Percentiles rank a stretch among this genome's conserved stretches.
These are phyloP conservation scores for Uronychia setigera DNA, from an alignment of 73 alveolate genomes.

Conservation along the genomic window DNA sequence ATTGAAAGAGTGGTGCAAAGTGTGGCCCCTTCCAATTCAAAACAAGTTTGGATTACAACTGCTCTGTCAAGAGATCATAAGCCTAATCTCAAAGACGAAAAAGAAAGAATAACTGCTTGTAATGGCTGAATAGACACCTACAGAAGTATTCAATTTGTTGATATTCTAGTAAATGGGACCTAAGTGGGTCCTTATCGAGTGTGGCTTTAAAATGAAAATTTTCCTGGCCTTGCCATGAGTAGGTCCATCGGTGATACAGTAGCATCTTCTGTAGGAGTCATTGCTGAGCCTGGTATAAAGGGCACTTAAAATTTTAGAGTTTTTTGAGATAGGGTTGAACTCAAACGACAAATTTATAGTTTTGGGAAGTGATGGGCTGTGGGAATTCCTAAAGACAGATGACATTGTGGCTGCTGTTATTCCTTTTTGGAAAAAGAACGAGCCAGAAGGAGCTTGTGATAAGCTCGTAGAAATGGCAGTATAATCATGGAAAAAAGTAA, in stretches of 20 bases:
- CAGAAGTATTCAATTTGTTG: slow-evolving; percentile 8
- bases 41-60: slow-evolving; percentile 48
- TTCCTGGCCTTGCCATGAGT: slow-evolving; percentile 69
- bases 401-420: slow-evolving; percentile 40
- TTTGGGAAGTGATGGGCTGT: slow-evolving; percentile 63
- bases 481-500: slow-evolving; percentile 46
- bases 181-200: slow-evolving; percentile 54
- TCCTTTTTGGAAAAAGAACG: slow-evolving; percentile 51
- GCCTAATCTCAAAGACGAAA: slow-evolving; percentile 89
- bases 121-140: slow-evolving; percentile 89
- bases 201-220: slow-evolving; percentile 49
- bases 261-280: slow-evolving; percentile 53
- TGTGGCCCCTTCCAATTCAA: slow-evolving; percentile 11
- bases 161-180: background rate
- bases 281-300: slow-evolving; percentile 35
- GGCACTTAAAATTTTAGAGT: background rate
- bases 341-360: slow-evolving; percentile 47
- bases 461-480: slow-evolving; percentile 30
- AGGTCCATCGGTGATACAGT: slow-evolving; percentile 53
- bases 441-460: slow-evolving; percentile 63
- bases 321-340: background rate
- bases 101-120: slow-evolving; percentile 70
- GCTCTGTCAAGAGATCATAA: slow-evolving; percentile 93
- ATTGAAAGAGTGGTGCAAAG: background rate
- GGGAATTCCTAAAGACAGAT: slow-evolving; percentile 50